Base-by-base conservation (phyloP, 2,329 filamentous ascomycete genomes). In the Sarocladium brachiariae region DNA sequence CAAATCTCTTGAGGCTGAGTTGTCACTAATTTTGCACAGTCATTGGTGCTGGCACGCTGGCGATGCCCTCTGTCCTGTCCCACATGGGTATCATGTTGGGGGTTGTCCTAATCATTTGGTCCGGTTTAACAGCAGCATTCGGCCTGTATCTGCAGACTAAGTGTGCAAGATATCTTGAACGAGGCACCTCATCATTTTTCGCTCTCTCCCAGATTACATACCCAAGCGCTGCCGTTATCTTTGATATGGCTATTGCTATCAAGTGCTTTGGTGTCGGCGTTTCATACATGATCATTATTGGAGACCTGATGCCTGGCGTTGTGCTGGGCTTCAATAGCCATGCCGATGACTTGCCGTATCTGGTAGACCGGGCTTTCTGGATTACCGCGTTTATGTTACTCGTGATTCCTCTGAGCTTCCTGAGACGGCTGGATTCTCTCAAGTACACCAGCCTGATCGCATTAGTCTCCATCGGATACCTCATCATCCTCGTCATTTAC, bases 231-330 rank as follows among this genome's bases (percentile, higher is more conserved):
- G 89, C 93, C 8, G 89, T 99, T 43, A 77, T 97, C 41, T 99
- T 99, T 66, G 93, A 99, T 69, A 84, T 86, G 6, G 93, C 93
- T 5, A 99, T 99, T 64, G 90, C 92, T 11, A 83, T 99, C 63
- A 99, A 99, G 67, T 99, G 93, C 69, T 99, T 99, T 64, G 93
- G 93, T 33, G 93, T 99, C 9, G 93, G 88, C 19, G 89, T 97
- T 53, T 96, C 90, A 60, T 99, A 99, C 70, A 80, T 99, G 60
- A 99, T 99, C 63, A 97, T 99, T 62, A 97, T 99, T 59, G 93
- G 93, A 48, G 93, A 99, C 65, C 73, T 99, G 55, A 99, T 99
- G 93, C 93, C 93, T 1, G 92, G 90, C 34, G 93, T 99, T 9
- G 83, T 93, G 21, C 72, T 82, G 54, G 93, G 91, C 4, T 92